These are phyloP conservation scores for Salix purpurea DNA, from an alignment of 345 rosid species.

Conservation along the genomic window DNA sequence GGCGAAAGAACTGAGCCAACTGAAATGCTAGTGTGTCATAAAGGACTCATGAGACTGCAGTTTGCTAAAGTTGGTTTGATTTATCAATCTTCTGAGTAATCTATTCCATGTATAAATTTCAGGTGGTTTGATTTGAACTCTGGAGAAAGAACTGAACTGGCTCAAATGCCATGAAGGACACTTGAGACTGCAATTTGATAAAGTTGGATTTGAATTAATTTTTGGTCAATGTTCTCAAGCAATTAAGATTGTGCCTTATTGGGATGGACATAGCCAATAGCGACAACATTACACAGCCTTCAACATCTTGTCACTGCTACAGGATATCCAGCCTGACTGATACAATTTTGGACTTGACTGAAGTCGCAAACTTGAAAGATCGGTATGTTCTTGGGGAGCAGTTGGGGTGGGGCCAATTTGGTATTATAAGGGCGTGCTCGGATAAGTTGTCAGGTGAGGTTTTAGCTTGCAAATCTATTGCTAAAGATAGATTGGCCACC, in stretches of 20 bases:
- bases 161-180: not conserved
- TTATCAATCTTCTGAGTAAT: not conserved
- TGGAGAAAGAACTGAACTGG: not conserved
- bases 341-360: slow-evolving; percentile 50
- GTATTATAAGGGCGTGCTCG: slow-evolving; percentile 67
- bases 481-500: slow-evolving; percentile 51
- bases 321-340: slow-evolving; percentile 41
- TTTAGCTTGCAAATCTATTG: slow-evolving; percentile 63
- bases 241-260: slow-evolving; percentile 15
- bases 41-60: not conserved
- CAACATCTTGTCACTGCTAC: slow-evolving; percentile 38
- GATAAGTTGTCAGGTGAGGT: slow-evolving; percentile 50
- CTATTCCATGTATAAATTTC: not conserved
- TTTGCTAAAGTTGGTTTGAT: no score
- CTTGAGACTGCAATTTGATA: slow-evolving; percentile 12
- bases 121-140: not conserved
- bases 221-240: slow-evolving; percentile 10
- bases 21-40: not conserved
- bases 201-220: slow-evolving; percentile 10
- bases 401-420: slow-evolving; percentile 81
- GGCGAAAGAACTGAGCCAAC: not conserved
- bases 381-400: slow-evolving; percentile 60
- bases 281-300: slow-evolving; percentile 25
- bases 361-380: slow-evolving; percentile 55
- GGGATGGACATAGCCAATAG: slow-evolving; percentile 48